Evolutionary conservation across 352 stramenopile genomes (phyloP), one percentile per base, ranked within the genome.

Genomic region (Globisporangium nodosum): DNA sequence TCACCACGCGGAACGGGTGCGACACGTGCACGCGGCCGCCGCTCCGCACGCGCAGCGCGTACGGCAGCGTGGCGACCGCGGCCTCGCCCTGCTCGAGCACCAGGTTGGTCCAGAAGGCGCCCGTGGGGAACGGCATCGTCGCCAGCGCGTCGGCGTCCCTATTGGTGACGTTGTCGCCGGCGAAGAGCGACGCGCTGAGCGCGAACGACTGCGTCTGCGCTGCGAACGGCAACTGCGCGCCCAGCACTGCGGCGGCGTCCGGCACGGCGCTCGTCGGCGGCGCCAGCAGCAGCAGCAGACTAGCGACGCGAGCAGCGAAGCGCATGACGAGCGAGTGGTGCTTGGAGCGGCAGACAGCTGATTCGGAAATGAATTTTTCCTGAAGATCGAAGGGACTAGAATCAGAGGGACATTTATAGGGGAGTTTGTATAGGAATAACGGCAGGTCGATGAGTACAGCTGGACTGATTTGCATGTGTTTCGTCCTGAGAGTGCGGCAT

Each of bases 21-120:
- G 69, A 82, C 57, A 87, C 74, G 53, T 90, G 78, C 54, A 90
- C 66, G 56, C 84, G 76, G 58, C 81, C 63, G 49, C 72, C 53
- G 33, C 33, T 39, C 11, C 83, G 16, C 45, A 93, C 52, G 20
- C 74, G 76, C 59, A 87, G 60, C 16, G 74, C 69, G 65, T 93
- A 93, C 16, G 84, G 84, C 69, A 90, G 76, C 54, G 78, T 72
- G n/a, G 73, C 71, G 31, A 93, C 73, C 46, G 69, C 56, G 49
- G 71, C 71, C 37, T 81, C 69, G 60, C 84, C 79, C 31, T 86
- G 58, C 21, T 73, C 74, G 31, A 93, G 71, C 58, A 93, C 81
- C 37, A 90, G 66, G 63, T 93, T 93, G 42, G 81, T 90, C 84
- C 84, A 93, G 70, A 78, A 93, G 4, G 84, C 81, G 50, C 81